phyloP scores from a whole-genome alignment of 257 asterid species.

The Solanum lycopersicoides region DNA sequence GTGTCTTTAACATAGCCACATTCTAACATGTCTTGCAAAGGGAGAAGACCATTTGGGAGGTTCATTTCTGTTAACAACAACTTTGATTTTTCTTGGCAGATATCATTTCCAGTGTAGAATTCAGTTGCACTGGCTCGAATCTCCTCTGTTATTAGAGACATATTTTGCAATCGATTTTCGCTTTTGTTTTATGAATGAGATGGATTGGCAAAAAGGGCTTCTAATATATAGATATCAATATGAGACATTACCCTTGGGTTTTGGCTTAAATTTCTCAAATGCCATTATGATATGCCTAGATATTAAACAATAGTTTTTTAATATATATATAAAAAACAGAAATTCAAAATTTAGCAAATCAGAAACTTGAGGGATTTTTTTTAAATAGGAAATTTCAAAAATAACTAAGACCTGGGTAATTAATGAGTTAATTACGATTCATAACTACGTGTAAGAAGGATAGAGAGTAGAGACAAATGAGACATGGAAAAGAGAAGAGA shows the following conservation, averaged over 20 bases:
- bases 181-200: background rate
- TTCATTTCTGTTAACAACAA: constrained; percentile 20
- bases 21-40: constrained; percentile 25
- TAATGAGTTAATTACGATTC: too few relatives aligned
- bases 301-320: background rate
- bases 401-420: too few relatives aligned
- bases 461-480: fast-evolving
- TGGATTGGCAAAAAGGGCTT: background rate
- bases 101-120: constrained; percentile 16
- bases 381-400: background rate
- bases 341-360: background rate
- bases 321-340: fast-evolving
- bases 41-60: constrained; percentile 30
- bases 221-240: constrained; percentile 10
- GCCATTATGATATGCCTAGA: background rate
- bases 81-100: constrained; percentile 23
- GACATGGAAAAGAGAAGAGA: too few relatives aligned
- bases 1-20: constrained; percentile 27
- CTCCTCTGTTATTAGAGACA: constrained; percentile 30
- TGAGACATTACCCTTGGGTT: constrained; percentile 1
- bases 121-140: constrained; percentile 28
- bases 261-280: background rate
- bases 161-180: background rate
- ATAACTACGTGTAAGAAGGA: too few relatives aligned
- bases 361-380: background rate